phyloP scores from a whole-genome alignment of 2,329 filamentous ascomycete genomes.

The Sordariomycetes sp. region DNA sequence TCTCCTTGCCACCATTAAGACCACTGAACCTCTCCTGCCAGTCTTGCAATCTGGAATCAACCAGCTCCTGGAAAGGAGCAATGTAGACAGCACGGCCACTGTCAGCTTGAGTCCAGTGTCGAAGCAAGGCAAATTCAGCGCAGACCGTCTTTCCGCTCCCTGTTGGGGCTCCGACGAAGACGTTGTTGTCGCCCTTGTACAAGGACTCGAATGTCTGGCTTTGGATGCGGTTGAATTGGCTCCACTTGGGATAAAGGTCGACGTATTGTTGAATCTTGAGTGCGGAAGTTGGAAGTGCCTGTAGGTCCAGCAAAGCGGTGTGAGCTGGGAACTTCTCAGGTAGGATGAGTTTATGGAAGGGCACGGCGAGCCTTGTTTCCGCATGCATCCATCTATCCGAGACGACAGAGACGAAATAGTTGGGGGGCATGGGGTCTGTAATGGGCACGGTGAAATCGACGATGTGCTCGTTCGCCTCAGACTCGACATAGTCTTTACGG shows the following conservation, averaged over 20 bases:
- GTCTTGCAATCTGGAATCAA: constrained; percentile 72
- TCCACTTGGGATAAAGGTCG: constrained; percentile 72
- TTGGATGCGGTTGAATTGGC: constrained; percentile 93
- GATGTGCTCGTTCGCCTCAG: constrained; percentile 85
- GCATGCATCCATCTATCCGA: constrained; percentile 99
- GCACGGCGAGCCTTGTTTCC: constrained; percentile 85
- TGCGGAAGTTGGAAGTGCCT: constrained; percentile 80
- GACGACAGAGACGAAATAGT: constrained; percentile 93
- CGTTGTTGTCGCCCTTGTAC: constrained; percentile 85
- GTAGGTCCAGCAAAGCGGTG: constrained; percentile 84
- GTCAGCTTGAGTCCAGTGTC: constrained; percentile 60
- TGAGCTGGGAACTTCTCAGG: constrained; percentile 94
- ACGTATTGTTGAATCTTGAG: constrained; percentile 80
- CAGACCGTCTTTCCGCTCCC: constrained; percentile 96
- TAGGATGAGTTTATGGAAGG: constrained; percentile 89
- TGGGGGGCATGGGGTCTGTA: constrained; percentile 94
- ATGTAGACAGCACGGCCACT: constrained; percentile 80
- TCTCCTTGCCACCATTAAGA: constrained; percentile 73
- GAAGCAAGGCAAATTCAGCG: constrained; percentile 85
- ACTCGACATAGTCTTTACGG: constrained; percentile 76
- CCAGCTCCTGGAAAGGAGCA: constrained; percentile 86
- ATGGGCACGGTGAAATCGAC: constrained; percentile 96
- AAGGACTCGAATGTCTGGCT: constrained; percentile 95
- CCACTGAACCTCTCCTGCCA: constrained; percentile 72
- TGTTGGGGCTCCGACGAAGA: constrained; percentile 85